phyloP scores from a whole-genome alignment of 192 early-diverging fungal species.

The Dissophora globulifera region DNA sequence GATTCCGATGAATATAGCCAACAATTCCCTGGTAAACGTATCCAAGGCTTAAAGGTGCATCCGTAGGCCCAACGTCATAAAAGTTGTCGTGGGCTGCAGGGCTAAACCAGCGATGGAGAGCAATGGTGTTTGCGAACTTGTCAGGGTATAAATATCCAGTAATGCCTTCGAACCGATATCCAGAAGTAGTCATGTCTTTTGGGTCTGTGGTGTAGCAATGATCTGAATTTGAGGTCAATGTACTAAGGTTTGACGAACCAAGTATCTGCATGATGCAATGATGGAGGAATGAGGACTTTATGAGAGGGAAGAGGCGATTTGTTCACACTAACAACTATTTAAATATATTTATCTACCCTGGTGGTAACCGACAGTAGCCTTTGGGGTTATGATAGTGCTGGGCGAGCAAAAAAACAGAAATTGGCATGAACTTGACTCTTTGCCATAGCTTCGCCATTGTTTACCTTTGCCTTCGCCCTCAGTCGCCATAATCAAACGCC shows the following conservation, averaged over 20 bases:
- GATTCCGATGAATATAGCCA: slow-evolving; percentile 10
- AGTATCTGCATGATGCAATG: too few relatives aligned
- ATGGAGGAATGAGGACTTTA: too few relatives aligned
- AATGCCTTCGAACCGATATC: slow-evolving; percentile 15
- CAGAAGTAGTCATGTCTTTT: not conserved
- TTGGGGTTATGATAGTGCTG: too few relatives aligned
- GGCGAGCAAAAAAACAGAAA: too few relatives aligned
- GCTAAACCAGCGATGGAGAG: slow-evolving; percentile 15
- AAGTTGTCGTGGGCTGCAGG: not conserved
- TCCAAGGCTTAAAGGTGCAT: not conserved
- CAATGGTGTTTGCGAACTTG: slow-evolving; percentile 3
- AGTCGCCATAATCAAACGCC: too few relatives aligned
- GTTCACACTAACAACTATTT: too few relatives aligned
- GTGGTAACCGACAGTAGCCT: too few relatives aligned
- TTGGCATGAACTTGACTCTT: too few relatives aligned
- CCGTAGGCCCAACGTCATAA: not conserved
- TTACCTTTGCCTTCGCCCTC: too few relatives aligned
- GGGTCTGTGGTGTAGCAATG: slow-evolving; percentile 19
- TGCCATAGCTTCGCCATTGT: too few relatives aligned
- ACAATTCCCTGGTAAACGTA: slow-evolving; percentile 11
- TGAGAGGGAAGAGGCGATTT: too few relatives aligned
- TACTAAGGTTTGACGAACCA: not conserved
- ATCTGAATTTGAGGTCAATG: not conserved
- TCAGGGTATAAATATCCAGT: slow-evolving; percentile 20
- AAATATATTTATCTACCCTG: too few relatives aligned